Conservation (phyloP, 768 basidiomycete species). For the Lanmaoa pseudosensibilis region DNA sequence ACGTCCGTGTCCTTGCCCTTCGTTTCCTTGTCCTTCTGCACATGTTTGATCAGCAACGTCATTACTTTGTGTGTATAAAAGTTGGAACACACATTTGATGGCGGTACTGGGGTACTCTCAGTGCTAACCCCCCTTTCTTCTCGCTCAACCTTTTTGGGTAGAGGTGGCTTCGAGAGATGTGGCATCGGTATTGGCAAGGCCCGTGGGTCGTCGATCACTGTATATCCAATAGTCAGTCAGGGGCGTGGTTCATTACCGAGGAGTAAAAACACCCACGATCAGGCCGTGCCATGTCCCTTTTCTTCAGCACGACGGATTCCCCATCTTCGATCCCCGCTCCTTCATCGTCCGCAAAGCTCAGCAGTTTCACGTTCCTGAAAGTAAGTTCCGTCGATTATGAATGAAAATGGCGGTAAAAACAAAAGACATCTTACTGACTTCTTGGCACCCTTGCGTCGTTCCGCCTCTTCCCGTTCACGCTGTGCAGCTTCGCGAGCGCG, state of each 20-base stretch:
- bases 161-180: constrained; percentile 2
- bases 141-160: not conserved
- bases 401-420: not conserved
- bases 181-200: constrained; percentile 9
- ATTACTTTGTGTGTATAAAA: not conserved
- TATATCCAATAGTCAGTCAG: not conserved
- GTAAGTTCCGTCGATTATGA: not conserved
- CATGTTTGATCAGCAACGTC: not conserved
- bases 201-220: constrained; percentile 26
- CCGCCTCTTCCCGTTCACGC: constrained; percentile 74
- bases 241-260: not conserved
- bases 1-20: constrained; percentile 47
- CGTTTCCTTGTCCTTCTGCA: constrained; percentile 9
- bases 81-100: constrained; percentile 19
- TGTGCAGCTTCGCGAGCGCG: constrained; percentile 75
- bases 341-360: constrained; percentile 84
- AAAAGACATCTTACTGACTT: constrained; percentile 56
- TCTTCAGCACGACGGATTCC: constrained; percentile 57
- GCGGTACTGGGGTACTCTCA: not conserved
- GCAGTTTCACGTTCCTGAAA: constrained; percentile 77
- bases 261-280: constrained; percentile 59
- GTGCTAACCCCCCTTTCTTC: not conserved
- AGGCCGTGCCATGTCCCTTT: constrained; percentile 80
- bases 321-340: constrained; percentile 58
- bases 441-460: constrained; percentile 74